Evolutionary conservation across 1,284 basidiomycete species (phyloP).

Genomic region (Pyrrhoderma lamaoense): DNA sequence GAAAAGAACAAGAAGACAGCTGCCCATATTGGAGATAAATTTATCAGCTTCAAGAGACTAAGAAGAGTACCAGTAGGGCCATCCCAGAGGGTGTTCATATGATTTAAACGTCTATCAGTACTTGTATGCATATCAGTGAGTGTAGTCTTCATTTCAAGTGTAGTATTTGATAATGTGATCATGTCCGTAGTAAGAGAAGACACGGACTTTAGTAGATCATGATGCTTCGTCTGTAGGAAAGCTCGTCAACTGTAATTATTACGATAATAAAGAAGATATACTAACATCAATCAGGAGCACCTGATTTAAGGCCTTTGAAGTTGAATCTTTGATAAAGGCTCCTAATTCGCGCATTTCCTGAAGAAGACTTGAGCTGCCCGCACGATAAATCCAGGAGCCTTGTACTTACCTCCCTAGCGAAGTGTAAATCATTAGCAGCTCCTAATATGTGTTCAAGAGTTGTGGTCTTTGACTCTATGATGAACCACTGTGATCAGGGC

Average conservation of each 20-base stretch:
- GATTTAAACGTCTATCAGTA: neutral
- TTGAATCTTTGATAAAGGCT: constrained; percentile 8
- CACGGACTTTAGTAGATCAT: constrained; percentile 6
- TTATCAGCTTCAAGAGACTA: neutral
- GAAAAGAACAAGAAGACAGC: constrained; percentile 2
- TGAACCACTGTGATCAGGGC: neutral
- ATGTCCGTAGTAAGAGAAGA: constrained; percentile 2
- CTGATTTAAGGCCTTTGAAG: constrained; percentile 10
- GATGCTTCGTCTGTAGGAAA: constrained; percentile 6
- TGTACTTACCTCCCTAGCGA: neutral
- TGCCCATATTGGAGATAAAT: constrained; percentile 3
- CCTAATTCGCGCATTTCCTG: constrained; percentile 7
- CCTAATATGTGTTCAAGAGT: constrained; percentile 3
- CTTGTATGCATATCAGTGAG: neutral
- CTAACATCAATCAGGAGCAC: constrained; percentile 7
- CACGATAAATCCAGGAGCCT: neutral
- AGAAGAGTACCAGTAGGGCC: neutral
- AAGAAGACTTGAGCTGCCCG: too few relatives aligned
- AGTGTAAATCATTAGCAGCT: neutral
- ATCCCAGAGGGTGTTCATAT: neutral
- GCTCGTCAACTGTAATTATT: neutral
- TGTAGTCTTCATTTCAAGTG: neutral
- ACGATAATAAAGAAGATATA: neutral
- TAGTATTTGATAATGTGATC: neutral
- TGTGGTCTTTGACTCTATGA: neutral